These are phyloP conservation scores for Lecanicillium sp. DNA, from an alignment of 2,329 filamentous ascomycete species.

Conservation along the genomic window DNA sequence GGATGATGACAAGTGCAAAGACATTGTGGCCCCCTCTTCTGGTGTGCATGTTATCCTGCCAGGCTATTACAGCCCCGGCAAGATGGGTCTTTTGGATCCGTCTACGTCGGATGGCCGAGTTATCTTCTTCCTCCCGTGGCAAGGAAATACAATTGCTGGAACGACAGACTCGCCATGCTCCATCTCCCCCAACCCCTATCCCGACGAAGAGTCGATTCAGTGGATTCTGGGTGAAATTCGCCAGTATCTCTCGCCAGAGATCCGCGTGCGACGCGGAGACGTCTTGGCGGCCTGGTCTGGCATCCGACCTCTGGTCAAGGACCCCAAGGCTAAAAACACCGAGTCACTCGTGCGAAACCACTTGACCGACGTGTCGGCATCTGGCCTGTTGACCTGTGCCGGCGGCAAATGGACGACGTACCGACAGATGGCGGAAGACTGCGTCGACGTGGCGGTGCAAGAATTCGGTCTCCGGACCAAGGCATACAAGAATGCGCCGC, in stretches of 20 bases:
- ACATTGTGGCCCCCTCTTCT: slow-evolving; percentile 79
- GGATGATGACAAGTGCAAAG: slow-evolving; percentile 63
- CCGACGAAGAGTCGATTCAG: slow-evolving; percentile 75
- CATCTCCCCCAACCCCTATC: slow-evolving; percentile 66
- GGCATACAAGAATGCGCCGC: slow-evolving; percentile 51
- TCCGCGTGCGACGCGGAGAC: slow-evolving; percentile 76
- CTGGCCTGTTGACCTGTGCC: slow-evolving; percentile 75
- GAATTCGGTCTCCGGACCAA: slow-evolving; percentile 56
- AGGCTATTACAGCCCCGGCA: slow-evolving; percentile 75
- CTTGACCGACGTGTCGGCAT: slow-evolving; percentile 69
- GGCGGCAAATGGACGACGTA: slow-evolving; percentile 93
- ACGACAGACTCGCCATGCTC: slow-evolving; percentile 74
- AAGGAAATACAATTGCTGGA: slow-evolving; percentile 85
- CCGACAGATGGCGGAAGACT: slow-evolving; percentile 87
- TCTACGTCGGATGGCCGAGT: slow-evolving; percentile 81
- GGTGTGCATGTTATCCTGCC: slow-evolving; percentile 83
- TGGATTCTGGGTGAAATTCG: slow-evolving; percentile 83
- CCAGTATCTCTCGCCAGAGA: slow-evolving; percentile 74
- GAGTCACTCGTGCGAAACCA: slow-evolving; percentile 85
- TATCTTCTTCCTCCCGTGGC: slow-evolving; percentile 91
- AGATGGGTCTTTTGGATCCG: slow-evolving; percentile 85
- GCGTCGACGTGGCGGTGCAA: slow-evolving; percentile 71
- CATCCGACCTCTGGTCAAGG: slow-evolving; percentile 77
- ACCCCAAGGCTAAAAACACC: slow-evolving; percentile 78
- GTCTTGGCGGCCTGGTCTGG: slow-evolving; percentile 89